These are phyloP conservation scores for Drechslerella dactyloides DNA, from an alignment of 2,329 filamentous ascomycete species.

Conservation along the genomic window DNA sequence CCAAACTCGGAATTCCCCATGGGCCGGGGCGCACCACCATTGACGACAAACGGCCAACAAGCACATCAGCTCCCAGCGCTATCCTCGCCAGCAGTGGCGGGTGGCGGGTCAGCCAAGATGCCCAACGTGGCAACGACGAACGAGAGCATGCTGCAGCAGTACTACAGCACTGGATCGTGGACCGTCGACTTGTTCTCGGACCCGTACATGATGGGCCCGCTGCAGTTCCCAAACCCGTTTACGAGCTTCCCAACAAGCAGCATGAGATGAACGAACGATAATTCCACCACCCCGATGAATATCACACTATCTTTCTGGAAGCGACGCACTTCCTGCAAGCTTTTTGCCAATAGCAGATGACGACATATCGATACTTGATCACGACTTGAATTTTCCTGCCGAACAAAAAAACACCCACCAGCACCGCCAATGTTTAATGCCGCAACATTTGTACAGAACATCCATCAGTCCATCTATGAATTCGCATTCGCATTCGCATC, in stretches of 20 bases:
- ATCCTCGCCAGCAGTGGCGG: constrained; percentile 20
- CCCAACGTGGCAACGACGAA: constrained; percentile 29
- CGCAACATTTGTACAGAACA: constrained; percentile 1
- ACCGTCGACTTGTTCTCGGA: constrained; percentile 48
- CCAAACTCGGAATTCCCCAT: constrained; percentile 26
- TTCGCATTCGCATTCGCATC: background rate
- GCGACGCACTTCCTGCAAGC: too few species aligned
- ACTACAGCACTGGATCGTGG: constrained; percentile 47
- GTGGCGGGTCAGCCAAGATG: constrained; percentile 19
- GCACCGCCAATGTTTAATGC: constrained; percentile 3
- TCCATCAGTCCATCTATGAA: too few species aligned
- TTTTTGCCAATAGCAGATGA: too few species aligned
- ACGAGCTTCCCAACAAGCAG: constrained; percentile 49
- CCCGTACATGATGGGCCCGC: constrained; percentile 45
- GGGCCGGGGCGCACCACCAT: constrained; percentile 19
- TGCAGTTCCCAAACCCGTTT: constrained; percentile 43
- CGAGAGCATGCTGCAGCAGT: constrained; percentile 43
- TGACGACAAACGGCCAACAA: constrained; percentile 31
- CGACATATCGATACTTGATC: too few species aligned
- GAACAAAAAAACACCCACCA: background rate
- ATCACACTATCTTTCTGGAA: background rate
- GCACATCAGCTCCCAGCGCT: constrained; percentile 33
- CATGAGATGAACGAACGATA: constrained; percentile 51
- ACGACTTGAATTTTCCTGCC: background rate
- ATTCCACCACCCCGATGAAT: background rate